Base-by-base conservation (phyloP, 345 rosid species). In the Ceriops zippeliana region DNA sequence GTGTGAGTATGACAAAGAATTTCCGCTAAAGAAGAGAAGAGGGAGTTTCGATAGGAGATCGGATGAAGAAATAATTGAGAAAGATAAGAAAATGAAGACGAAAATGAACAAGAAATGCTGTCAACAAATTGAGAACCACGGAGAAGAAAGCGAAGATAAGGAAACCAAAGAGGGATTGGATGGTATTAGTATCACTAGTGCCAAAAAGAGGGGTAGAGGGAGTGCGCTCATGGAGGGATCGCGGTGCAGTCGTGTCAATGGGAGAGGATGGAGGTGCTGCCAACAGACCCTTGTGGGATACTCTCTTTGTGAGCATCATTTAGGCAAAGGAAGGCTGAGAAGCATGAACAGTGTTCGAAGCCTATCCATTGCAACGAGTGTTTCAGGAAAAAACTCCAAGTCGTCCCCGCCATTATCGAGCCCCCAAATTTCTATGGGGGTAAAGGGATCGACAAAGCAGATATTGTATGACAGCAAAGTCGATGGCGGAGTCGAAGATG, bases 211-310 rank as follows among this genome's bases (percentile, higher is more conserved):
- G 53, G 85, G 67, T 52, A 69, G 86, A 47, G 85, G 87, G 21
- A 83, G 87, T 72, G 82, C 74, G 47, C 63, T 89, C 5, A 80
- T 87, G 90, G 96, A 86, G 74, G 99, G 96, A 37, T 95, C 99
- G 34, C 56, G 97, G 75, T 95, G 97, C 83, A 95, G 96, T 77
- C 89, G 99, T 2, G 97, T 90, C 16, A 95, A 95, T 34, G 99
- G 99, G 37, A 81, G 96, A 75, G 99, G 99, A 62, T 95, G 99
- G 99, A 83, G 99, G 68, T 95, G 99, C 58, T 88, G 93, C 67
- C 97, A 91, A 46, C 97, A 84, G 76, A 95, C 99, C 5, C 91
- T 95, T 32, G 89, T 87, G 26, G 99, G 98, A 8, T 95, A 95
- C 76, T 91, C 98, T 1, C 90, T 95, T 35, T 95, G 99, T 63